Evolutionary conservation across 2,329 filamentous ascomycete genomes (phyloP).

Genomic region (Fusarium zealandicum): DNA sequence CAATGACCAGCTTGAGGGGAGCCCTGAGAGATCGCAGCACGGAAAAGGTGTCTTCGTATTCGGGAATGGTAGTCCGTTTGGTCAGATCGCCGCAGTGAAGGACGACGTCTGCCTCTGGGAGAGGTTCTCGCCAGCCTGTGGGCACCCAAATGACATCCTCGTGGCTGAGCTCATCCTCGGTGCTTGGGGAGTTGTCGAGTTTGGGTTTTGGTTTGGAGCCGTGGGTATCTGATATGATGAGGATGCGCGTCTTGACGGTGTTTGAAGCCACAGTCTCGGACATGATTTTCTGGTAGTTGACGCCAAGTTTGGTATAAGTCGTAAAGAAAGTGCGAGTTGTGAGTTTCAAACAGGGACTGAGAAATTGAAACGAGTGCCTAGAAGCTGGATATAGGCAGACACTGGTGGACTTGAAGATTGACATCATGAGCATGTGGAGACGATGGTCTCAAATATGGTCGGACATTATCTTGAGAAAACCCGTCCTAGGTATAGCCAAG

Average conservation of each 20-base stretch:
- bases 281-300: constrained; percentile 8
- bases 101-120: constrained; percentile 53
- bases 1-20: constrained; percentile 61
- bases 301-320: not conserved
- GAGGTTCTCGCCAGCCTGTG: constrained; percentile 44
- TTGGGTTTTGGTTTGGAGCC: constrained; percentile 33
- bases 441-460: too few species aligned
- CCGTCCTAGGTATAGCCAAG: too few species aligned
- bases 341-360: not conserved
- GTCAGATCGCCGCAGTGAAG: constrained; percentile 64
- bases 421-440: not conserved
- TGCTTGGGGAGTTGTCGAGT: constrained; percentile 15
- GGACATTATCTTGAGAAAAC: too few species aligned
- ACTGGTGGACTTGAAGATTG: not conserved
- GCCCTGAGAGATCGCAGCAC: constrained; percentile 53
- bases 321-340: not conserved
- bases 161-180: constrained; percentile 37
- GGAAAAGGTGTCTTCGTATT: constrained; percentile 52
- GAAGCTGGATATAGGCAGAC: not conserved
- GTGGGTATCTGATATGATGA: constrained; percentile 52
- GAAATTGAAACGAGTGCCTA: not conserved
- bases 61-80: constrained; percentile 48
- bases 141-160: constrained; percentile 14
- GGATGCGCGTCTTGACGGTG: constrained; percentile 47
- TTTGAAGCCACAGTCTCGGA: constrained; percentile 1